Evolutionary conservation across 1,284 basidiomycete genomes (phyloP).

Genomic region (Anthracocystis panici-leucophaei): DNA sequence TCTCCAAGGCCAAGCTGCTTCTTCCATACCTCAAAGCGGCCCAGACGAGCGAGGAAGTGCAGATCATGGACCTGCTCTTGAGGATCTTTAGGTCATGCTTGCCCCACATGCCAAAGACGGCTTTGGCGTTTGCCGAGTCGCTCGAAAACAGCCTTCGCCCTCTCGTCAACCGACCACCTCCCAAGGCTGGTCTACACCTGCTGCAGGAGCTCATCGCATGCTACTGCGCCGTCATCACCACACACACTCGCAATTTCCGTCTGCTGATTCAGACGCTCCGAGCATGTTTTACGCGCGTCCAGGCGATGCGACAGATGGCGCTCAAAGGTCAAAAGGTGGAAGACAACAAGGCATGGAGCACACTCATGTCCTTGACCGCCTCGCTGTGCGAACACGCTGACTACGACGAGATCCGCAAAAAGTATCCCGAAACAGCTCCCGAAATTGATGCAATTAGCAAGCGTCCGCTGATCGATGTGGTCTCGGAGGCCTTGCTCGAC

Average conservation of each 20-base stretch:
- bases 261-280: conserved; percentile 77
- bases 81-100: conserved; percentile 87
- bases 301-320: conserved; percentile 36
- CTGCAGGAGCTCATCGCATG: conserved; percentile 88
- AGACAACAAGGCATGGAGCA: conserved; percentile 46
- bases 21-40: conserved; percentile 88
- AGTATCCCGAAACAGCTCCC: conserved; percentile 33
- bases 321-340: conserved; percentile 38
- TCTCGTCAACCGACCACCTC: conserved; percentile 80
- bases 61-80: conserved; percentile 71
- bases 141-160: conserved; percentile 83
- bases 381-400: conserved; percentile 88
- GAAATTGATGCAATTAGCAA: conserved; percentile 63
- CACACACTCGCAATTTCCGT: conserved; percentile 86
- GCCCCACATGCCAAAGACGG: conserved; percentile 78
- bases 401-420: conserved; percentile 80
- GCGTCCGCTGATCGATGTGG: conserved; percentile 83
- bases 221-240: conserved; percentile 84
- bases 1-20: conserved; percentile 81
- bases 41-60: conserved; percentile 82
- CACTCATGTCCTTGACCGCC: conserved; percentile 59
- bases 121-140: conserved; percentile 79
- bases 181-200: conserved; percentile 43
- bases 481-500: conserved; percentile 79
- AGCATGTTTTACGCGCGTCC: conserved; percentile 49